These are phyloP conservation scores for Thraustochytrium striatum DNA, from an alignment of 352 stramenopile species.

Conservation along the genomic window DNA sequence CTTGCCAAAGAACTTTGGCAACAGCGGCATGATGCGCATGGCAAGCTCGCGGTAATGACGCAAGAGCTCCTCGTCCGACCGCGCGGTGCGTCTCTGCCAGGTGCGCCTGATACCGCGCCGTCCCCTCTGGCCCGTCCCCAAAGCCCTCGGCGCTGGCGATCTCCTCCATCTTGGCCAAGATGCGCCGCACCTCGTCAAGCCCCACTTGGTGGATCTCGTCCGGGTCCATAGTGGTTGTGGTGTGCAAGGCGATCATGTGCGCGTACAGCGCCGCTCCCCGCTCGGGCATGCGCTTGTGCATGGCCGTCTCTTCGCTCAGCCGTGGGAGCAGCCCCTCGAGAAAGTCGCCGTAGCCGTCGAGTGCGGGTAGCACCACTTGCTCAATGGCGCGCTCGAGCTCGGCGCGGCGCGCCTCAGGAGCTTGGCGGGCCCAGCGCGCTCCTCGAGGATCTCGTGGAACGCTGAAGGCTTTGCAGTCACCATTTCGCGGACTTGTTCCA, in stretches of 20 bases:
- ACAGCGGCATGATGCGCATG: not conserved
- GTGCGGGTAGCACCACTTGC: not conserved
- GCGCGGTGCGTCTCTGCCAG: no score
- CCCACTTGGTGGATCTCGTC: not conserved
- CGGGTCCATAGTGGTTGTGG: not conserved
- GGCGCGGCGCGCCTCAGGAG: not conserved
- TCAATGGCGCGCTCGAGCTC: not conserved
- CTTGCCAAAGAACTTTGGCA: not conserved
- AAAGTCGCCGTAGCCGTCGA: constrained; percentile 50
- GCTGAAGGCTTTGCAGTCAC: not conserved
- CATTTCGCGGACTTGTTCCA: not conserved
- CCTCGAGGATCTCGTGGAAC: not conserved
- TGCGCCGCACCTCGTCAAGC: not conserved
- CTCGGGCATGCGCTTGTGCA: constrained; percentile 53
- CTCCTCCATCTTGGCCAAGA: not conserved
- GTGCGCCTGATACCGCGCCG: no score
- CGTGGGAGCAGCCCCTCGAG: constrained; percentile 56
- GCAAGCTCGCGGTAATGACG: not conserved
- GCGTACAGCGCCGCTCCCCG: no score
- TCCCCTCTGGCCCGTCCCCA: no score
- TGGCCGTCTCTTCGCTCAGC: constrained; percentile 55
- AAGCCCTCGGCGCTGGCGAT: not conserved
- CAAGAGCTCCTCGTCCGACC: not conserved
- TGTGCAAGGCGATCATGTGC: not conserved
- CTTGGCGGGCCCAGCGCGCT: not conserved